Evolutionary conservation across 768 basidiomycete genomes (phyloP).

Genomic region (Kwoniella botswanensis): DNA sequence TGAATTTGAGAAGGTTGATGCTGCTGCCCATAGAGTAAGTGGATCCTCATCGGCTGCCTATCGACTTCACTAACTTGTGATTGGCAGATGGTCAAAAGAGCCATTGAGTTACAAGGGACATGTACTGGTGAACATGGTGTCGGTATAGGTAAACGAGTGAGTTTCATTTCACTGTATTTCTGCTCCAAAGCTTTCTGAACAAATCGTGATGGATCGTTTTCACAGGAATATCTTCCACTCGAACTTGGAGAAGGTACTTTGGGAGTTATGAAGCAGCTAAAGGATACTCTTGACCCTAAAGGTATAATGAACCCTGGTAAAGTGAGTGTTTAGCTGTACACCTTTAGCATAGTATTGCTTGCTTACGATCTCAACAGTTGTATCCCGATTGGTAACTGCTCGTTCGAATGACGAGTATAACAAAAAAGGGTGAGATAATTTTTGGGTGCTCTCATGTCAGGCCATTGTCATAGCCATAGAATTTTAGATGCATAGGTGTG

Average conservation of each 20-base stretch:
- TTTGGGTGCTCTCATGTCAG: no score
- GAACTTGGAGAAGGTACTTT: slow-evolving; percentile 84
- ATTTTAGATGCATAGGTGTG: no score
- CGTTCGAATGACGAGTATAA: no score
- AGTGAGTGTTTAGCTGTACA: slow-evolving; percentile 40
- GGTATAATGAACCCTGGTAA: slow-evolving; percentile 87
- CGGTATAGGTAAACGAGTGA: slow-evolving; percentile 78
- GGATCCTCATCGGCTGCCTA: not conserved
- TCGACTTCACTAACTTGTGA: not conserved
- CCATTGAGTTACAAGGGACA: slow-evolving; percentile 58
- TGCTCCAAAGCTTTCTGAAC: not conserved
- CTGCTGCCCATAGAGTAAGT: slow-evolving; percentile 47
- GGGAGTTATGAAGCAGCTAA: slow-evolving; percentile 78
- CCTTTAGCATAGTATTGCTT: not conserved
- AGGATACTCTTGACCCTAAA: slow-evolving; percentile 71
- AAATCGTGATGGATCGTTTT: not conserved
- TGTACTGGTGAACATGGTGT: slow-evolving; percentile 75
- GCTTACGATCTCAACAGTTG: not conserved
- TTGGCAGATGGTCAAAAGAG: slow-evolving; percentile 55
- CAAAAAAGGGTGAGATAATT: no score
- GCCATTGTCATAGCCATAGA: no score
- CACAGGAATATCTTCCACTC: slow-evolving; percentile 65
- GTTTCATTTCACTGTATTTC: not conserved
- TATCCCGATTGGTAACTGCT: not conserved
- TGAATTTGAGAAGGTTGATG: slow-evolving; percentile 48